A percentile compares a stretch with the other conserved stretches of the same genome.
These are phyloP conservation scores for Psilocybe sp. DNA, from an alignment of 768 basidiomycete genomes.

Conservation along the genomic window DNA sequence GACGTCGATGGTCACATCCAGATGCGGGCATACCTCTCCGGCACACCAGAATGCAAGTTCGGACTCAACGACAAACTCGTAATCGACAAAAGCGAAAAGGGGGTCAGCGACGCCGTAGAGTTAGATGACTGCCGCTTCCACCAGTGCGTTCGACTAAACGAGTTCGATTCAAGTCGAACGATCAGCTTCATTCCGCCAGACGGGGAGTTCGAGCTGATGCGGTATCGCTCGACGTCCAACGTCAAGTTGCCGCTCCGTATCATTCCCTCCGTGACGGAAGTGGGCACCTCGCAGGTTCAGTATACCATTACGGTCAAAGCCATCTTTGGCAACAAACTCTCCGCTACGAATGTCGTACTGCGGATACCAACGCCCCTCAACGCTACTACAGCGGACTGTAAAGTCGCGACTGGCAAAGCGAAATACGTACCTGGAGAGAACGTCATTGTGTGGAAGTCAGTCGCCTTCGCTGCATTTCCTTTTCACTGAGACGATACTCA, in stretches of 20 bases:
- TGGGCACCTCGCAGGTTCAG: conserved; percentile 88
- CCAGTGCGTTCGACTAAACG: conserved; percentile 93
- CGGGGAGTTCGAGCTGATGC: conserved; percentile 98
- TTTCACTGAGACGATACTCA: neutral
- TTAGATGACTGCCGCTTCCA: conserved; percentile 98
- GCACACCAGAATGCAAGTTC: conserved; percentile 98
- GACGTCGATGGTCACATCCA: conserved; percentile 98
- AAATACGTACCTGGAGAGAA: conserved; percentile 98
- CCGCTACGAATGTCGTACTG: conserved; percentile 88
- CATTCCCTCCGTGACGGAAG: conserved; percentile 88
- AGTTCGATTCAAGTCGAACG: conserved; percentile 90
- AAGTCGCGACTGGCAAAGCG: conserved; percentile 89
- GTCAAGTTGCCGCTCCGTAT: conserved; percentile 91
- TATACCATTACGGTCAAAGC: conserved; percentile 88
- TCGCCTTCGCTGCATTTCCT: conserved; percentile 9
- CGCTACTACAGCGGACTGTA: conserved; percentile 89
- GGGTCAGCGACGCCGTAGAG: conserved; percentile 80
- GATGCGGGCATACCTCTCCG: conserved; percentile 96
- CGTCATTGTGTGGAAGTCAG: conserved; percentile 96
- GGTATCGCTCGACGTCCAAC: conserved; percentile 95
- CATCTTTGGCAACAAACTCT: conserved; percentile 88
- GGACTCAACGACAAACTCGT: conserved; percentile 98
- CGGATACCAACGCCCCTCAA: conserved; percentile 97
- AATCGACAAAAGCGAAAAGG: conserved; percentile 79
- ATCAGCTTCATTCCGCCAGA: conserved; percentile 98